Evolutionary conservation across 108 stramenopile genomes (phyloP).

Genomic region (Schizochytrium sp.): DNA sequence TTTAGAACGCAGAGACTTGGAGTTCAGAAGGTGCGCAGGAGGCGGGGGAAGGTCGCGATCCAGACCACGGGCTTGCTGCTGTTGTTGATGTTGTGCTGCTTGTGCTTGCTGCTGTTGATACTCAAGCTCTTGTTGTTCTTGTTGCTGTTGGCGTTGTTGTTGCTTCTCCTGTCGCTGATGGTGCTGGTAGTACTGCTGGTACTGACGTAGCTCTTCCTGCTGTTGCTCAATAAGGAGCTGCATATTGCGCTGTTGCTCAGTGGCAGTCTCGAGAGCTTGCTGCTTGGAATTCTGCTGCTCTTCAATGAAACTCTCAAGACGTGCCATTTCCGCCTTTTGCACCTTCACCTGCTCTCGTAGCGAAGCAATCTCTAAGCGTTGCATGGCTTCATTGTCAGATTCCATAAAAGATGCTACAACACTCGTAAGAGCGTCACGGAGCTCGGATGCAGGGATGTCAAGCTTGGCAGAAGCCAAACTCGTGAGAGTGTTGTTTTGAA

Average conservation of each 20-base stretch:
- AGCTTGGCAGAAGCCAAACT: constrained; percentile 23
- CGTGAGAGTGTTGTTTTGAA: neutral
- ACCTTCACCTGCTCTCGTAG: neutral
- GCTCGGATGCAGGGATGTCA: neutral
- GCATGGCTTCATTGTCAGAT: neutral
- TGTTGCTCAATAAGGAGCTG: neutral
- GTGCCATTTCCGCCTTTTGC: neutral
- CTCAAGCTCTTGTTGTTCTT: neutral
- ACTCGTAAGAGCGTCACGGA: neutral
- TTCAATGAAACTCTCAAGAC: neutral
- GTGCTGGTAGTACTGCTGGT: neutral
- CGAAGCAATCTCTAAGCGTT: neutral
- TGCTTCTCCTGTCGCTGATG: neutral
- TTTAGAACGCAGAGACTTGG: constrained; percentile 22
- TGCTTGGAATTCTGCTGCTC: neutral
- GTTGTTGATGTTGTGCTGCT: neutral
- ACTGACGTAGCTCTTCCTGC: neutral
- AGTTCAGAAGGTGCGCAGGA: neutral
- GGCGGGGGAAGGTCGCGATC: constrained; percentile 19
- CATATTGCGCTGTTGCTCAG: neutral
- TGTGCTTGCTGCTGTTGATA: neutral
- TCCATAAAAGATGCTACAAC: neutral
- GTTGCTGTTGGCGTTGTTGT: neutral
- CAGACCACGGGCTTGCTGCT: neutral
- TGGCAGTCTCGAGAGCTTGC: neutral